A percentile compares a stretch with the other conserved stretches of the same genome.
phyloP scores from a whole-genome alignment of 257 asterid genomes.

The Striga asiatica region DNA sequence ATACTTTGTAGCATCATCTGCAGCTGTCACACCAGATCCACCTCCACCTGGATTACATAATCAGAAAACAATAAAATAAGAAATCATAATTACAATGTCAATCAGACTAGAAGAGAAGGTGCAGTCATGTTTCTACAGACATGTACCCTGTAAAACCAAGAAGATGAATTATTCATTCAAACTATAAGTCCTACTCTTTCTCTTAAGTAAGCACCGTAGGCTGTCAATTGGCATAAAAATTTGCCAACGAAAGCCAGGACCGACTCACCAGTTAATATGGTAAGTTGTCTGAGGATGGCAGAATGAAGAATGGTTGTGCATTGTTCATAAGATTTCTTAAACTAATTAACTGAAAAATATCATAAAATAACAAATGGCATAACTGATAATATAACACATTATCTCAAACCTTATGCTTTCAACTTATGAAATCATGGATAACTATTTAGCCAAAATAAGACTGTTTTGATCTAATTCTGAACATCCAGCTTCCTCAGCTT shows the following conservation, averaged over 20 bases:
- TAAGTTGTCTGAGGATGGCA: background rate
- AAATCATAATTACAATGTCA: background rate
- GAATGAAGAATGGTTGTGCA: background rate
- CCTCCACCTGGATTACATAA: constrained; percentile 39
- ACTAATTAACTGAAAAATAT: background rate
- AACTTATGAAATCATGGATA: background rate
- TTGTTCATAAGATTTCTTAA: background rate
- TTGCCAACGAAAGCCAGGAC: background rate
- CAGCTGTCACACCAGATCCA: constrained; percentile 41
- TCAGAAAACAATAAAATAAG: background rate
- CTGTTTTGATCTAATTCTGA: background rate
- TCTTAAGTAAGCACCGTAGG: no score
- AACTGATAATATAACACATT: background rate
- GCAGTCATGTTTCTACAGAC: background rate
- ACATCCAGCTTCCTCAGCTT: constrained; percentile 1
- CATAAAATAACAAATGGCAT: background rate
- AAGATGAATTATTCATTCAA: no score
- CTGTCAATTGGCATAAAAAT: no score
- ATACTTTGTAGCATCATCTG: constrained; percentile 84
- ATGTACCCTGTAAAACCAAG: no score
- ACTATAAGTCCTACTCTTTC: no score
- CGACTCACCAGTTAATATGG: background rate
- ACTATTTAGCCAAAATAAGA: background rate
- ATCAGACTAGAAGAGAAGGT: background rate
- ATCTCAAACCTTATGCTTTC: background rate